phyloP scores from a whole-genome alignment of 306 rosid species.

The Urtica urens region DNA sequence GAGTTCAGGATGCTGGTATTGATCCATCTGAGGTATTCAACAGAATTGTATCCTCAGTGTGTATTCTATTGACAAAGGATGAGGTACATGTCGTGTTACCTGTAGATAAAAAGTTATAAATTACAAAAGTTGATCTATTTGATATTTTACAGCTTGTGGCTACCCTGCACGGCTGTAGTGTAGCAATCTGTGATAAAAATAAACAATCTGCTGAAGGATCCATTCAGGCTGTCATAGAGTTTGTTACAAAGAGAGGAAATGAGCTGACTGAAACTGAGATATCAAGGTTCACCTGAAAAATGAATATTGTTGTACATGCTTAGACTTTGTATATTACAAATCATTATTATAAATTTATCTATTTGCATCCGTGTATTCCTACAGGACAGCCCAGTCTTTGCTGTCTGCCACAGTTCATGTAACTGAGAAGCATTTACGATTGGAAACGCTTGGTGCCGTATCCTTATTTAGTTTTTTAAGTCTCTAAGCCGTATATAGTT shows the following conservation, averaged over 20 bases:
- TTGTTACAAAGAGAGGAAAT: constrained; percentile 63
- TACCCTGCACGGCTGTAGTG: constrained; percentile 67
- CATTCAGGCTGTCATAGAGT: constrained; percentile 82
- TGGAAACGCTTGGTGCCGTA: constrained; percentile 95
- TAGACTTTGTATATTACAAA: neutral
- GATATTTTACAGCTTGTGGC: constrained; percentile 61
- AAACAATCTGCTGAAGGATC: constrained; percentile 98
- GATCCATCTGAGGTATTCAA: constrained; percentile 98
- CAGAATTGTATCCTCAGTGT: constrained; percentile 78
- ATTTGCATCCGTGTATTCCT: constrained; percentile 10
- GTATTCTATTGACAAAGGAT: constrained; percentile 64
- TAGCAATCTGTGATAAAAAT: constrained; percentile 78
- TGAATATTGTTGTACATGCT: constrained; percentile 7
- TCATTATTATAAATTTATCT: neutral
- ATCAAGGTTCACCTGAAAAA: constrained; percentile 50
- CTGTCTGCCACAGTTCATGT: constrained; percentile 67
- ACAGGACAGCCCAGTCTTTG: constrained; percentile 82
- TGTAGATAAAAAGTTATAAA: neutral
- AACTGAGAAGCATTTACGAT: constrained; percentile 75
- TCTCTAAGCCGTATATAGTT: neutral
- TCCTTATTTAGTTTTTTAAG: constrained; percentile 30
- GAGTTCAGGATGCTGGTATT: constrained; percentile 79
- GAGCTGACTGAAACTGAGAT: constrained; percentile 73
- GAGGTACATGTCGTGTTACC: constrained; percentile 43
- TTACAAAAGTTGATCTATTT: neutral